Conservation (phyloP, 2,329 filamentous ascomycete genomes). For the Ophiostoma quercus region DNA sequence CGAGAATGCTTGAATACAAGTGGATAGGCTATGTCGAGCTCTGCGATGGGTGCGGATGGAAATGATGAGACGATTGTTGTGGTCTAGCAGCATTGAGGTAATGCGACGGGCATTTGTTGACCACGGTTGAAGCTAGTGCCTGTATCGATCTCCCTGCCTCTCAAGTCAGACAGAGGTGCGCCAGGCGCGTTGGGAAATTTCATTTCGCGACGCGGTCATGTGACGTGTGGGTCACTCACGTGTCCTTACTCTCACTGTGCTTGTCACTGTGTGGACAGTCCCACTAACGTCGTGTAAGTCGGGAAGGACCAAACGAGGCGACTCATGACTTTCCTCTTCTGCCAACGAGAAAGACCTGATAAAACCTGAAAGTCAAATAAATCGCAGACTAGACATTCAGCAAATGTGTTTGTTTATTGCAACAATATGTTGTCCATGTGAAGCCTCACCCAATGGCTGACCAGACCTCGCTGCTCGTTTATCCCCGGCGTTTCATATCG, state of each 20-base stretch:
- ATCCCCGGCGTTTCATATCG: background rate
- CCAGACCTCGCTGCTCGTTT: background rate
- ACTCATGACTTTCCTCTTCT: background rate
- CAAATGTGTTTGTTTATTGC: too few relatives aligned
- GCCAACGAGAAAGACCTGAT: too few relatives aligned
- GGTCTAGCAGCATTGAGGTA: background rate
- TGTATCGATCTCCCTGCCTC: background rate
- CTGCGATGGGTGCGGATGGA: background rate
- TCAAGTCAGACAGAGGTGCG: background rate
- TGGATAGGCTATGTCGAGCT: background rate
- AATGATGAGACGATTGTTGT: background rate
- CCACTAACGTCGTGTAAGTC: background rate
- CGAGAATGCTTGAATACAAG: background rate
- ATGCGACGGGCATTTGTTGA: slow-evolving; percentile 7
- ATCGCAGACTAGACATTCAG: too few relatives aligned
- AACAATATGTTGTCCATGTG: too few relatives aligned
- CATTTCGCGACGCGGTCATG: slow-evolving; percentile 17
- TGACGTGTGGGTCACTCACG: background rate
- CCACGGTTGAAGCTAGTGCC: slow-evolving; percentile 4
- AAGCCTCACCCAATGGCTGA: background rate
- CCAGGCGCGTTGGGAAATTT: slow-evolving; percentile 23
- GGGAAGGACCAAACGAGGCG: background rate
- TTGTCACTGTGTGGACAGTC: background rate
- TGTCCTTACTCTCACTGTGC: background rate
- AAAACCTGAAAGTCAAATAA: too few relatives aligned